phyloP scores from a whole-genome alignment of 2,329 filamentous ascomycete species.

The Pezicula carpinea region DNA sequence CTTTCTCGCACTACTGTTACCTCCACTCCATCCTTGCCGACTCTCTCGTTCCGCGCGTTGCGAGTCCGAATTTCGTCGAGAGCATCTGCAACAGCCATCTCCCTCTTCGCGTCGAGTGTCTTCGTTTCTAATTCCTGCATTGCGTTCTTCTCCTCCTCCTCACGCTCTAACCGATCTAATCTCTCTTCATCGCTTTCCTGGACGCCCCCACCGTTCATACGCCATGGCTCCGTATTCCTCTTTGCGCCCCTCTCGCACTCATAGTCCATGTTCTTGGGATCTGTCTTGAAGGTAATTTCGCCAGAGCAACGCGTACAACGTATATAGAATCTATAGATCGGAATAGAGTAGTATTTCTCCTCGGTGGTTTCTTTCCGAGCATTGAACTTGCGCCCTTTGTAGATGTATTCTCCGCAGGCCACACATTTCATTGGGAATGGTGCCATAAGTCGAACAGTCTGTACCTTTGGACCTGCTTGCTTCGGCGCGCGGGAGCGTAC shows the following conservation, averaged over 20 bases:
- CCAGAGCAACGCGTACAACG: conserved; percentile 80
- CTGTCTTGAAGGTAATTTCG: conserved; percentile 90
- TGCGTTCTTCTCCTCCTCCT: conserved; percentile 78
- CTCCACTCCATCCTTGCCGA: conserved; percentile 62
- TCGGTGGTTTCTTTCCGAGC: conserved; percentile 88
- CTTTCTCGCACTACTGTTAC: conserved; percentile 47
- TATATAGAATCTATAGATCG: conserved; percentile 87
- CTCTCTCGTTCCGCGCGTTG: conserved; percentile 82
- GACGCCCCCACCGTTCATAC: conserved; percentile 46
- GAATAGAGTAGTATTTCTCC: conserved; percentile 83
- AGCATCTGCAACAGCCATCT: conserved; percentile 96
- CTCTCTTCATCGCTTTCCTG: conserved; percentile 85
- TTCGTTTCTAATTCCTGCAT: conserved; percentile 96
- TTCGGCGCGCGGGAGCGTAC: conserved; percentile 65
- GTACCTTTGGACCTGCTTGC: conserved; percentile 70
- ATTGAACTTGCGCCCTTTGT: conserved; percentile 94
- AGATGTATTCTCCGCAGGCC: conserved; percentile 73
- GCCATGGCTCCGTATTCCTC: conserved; percentile 91
- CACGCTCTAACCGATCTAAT: conserved; percentile 75
- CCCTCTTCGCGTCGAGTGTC: conserved; percentile 83
- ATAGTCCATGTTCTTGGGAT: conserved; percentile 94
- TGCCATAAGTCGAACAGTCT: conserved; percentile 86
- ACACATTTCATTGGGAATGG: conserved; percentile 78
- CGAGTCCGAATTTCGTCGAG: conserved; percentile 89
- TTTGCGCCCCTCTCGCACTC: conserved; percentile 73